Conservation (phyloP, 164 flowering plant genomes). For the Piper betle region DNA sequence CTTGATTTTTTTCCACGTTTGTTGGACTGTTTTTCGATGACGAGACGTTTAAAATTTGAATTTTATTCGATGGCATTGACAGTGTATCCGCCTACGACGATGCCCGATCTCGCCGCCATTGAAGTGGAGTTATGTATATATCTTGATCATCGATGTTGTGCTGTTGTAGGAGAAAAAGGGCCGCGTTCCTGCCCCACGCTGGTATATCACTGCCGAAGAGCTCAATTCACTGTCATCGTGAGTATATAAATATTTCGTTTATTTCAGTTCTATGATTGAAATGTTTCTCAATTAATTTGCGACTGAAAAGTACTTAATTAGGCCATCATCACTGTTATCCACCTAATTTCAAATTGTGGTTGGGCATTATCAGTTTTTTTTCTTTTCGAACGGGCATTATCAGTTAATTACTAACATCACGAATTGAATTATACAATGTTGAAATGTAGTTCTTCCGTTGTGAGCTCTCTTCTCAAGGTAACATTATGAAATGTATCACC, state of each 20-base stretch:
- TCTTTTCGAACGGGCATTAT: too few species aligned
- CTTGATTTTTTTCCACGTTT: background rate
- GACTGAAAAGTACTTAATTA: background rate
- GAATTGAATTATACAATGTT: too few species aligned
- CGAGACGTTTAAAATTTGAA: background rate
- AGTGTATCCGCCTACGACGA: background rate
- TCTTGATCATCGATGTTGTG: too few species aligned
- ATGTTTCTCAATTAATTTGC: background rate
- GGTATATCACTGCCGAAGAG: constrained; percentile 57
- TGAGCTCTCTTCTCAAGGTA: background rate
- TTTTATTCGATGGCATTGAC: background rate
- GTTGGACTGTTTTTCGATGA: too few species aligned
- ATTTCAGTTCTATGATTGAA: background rate
- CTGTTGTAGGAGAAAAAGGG: constrained; percentile 65
- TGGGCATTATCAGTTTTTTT: too few species aligned
- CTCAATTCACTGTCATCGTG: constrained; percentile 73
- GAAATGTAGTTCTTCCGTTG: background rate
- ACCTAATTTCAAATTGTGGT: too few species aligned
- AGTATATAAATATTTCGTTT: constrained; percentile 14
- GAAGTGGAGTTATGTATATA: background rate
- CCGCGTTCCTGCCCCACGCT: constrained; percentile 56
- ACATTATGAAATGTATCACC: too few species aligned
- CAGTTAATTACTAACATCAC: background rate
- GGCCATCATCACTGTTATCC: background rate
- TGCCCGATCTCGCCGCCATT: background rate